phyloP scores from a whole-genome alignment of 2,329 filamentous ascomycete species.

The Fusarium tupiense region DNA sequence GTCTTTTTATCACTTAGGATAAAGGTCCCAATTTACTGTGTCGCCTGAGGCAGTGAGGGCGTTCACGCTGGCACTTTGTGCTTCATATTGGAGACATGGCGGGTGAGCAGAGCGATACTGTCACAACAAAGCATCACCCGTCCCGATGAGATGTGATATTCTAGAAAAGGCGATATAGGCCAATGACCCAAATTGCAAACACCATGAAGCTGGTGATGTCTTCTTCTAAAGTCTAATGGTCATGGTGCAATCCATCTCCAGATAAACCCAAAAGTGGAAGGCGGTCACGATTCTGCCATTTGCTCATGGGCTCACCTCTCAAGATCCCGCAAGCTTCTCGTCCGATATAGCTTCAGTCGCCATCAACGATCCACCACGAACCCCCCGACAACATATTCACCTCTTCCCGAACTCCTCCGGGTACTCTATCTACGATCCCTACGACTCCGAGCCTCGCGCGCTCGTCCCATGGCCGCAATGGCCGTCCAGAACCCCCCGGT shows the following conservation, averaged over 20 bases:
- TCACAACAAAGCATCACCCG: no score
- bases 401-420: background rate
- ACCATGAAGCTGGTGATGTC: accelerated
- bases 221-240: background rate
- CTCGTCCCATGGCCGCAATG: constrained; percentile 47
- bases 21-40: background rate
- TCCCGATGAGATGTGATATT: accelerated
- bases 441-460: constrained; percentile 8
- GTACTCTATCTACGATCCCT: background rate
- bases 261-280: constrained; percentile 14
- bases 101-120: accelerated
- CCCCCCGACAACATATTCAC: background rate
- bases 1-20: no score
- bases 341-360: constrained; percentile 31
- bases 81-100: no score
- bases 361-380: constrained; percentile 5
- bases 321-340: constrained; percentile 39
- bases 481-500: constrained; percentile 48
- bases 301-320: constrained; percentile 40
- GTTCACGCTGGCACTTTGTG: background rate
- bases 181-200: accelerated
- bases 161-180: accelerated
- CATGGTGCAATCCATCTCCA: background rate
- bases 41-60: background rate
- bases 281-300: constrained; percentile 39